Percentiles rank a stretch among this genome's conserved stretches.
Conservation (phyloP, 1,284 basidiomycete genomes). For the Thecaphora thlaspeos region DNA sequence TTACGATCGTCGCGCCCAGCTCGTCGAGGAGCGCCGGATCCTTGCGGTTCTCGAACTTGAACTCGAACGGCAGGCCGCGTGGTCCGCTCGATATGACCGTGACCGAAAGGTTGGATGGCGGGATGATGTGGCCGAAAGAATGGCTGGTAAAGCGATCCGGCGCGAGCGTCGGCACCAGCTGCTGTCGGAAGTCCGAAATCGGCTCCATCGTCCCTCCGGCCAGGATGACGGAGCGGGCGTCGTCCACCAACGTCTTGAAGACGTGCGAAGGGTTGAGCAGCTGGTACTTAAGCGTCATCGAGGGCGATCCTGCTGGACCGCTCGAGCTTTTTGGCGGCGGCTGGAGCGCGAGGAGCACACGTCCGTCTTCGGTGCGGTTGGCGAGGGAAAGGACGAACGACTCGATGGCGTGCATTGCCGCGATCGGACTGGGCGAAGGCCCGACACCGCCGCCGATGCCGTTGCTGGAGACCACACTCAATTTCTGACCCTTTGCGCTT, state of each 20-base stretch:
- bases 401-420: constrained; percentile 81
- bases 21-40: constrained; percentile 75
- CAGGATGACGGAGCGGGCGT: constrained; percentile 77
- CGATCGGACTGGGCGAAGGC: constrained; percentile 60
- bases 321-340: constrained; percentile 1
- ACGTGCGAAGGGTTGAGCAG: constrained; percentile 88
- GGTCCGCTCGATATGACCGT: constrained; percentile 78
- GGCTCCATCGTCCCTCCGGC: constrained; percentile 98
- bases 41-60: constrained; percentile 76
- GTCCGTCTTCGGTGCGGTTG: constrained; percentile 73
- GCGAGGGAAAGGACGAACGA: constrained; percentile 79
- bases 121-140: constrained; percentile 91
- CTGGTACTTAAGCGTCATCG: constrained; percentile 74
- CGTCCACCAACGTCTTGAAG: constrained; percentile 77
- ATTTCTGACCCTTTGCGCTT: not conserved
- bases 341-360: constrained; percentile 56
- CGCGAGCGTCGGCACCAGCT: constrained; percentile 74
- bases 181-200: constrained; percentile 80
- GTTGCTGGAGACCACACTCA: too few relatives aligned
- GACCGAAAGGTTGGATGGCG: constrained; percentile 73
- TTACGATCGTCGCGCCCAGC: constrained; percentile 77
- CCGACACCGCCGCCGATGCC: not conserved
- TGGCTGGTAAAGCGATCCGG: constrained; percentile 71
- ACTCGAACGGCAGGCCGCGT: constrained; percentile 72
- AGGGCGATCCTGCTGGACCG: not conserved